phyloP scores from a whole-genome alignment of 139 green algal genomes.

The Chlamydomonas sphaeroides region DNA sequence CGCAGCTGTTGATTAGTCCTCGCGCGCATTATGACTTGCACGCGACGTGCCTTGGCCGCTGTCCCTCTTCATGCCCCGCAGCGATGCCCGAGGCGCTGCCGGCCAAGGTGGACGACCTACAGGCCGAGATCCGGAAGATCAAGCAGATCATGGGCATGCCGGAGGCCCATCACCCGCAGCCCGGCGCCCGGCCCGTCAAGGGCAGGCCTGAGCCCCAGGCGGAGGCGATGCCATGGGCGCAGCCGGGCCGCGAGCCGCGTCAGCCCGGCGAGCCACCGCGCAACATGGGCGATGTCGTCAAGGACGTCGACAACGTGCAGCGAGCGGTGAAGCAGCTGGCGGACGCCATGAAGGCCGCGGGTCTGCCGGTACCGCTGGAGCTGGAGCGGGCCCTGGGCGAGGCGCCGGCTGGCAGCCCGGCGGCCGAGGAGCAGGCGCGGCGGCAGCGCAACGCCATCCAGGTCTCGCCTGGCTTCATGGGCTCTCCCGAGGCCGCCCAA shows the following conservation, averaged over 20 bases:
- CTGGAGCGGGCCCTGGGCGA: no score
- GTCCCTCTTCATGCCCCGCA: background rate
- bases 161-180: background rate
- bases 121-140: conserved; percentile 1
- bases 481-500: no score
- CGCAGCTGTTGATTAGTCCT: no score
- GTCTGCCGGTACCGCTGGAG: no score
- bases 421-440: background rate
- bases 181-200: background rate
- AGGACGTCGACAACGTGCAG: conserved; percentile 22
- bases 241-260: background rate
- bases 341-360: background rate
- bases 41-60: no score
- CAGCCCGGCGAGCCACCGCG: no score
- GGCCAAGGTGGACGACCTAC: conserved; percentile 12
- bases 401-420: background rate
- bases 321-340: background rate
- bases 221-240: background rate
- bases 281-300: background rate
- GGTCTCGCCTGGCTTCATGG: no score
- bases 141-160: conserved; percentile 28
- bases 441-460: background rate
- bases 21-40: no score
- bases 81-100: background rate
- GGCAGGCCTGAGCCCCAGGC: background rate